Evolutionary conservation across 495 filamentous ascomycete species (phyloP).

Genomic region (Podospora appendiculata): DNA sequence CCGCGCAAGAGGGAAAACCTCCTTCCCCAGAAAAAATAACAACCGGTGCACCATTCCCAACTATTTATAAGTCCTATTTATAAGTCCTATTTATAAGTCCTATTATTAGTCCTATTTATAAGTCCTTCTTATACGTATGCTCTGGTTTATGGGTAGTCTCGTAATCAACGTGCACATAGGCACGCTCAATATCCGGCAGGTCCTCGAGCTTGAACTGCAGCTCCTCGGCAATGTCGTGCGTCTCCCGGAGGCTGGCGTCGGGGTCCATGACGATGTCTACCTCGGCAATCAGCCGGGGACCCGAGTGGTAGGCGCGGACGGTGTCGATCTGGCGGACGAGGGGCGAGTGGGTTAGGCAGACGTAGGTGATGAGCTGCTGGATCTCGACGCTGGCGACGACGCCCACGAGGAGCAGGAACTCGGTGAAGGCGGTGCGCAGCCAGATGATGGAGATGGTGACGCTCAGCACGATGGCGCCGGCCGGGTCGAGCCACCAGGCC

Average conservation of each 20-base stretch:
- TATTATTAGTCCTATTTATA: constrained; percentile 28
- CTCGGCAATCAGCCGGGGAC: constrained; percentile 83
- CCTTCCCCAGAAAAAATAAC: too few species aligned
- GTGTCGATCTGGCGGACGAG: constrained; percentile 81
- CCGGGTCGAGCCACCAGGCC: constrained; percentile 91
- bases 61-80: constrained; percentile 40
- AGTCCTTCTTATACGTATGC: constrained; percentile 48
- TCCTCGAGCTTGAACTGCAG: constrained; percentile 92
- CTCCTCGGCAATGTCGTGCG: constrained; percentile 90
- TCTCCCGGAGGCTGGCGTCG: constrained; percentile 57
- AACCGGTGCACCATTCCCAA: too few species aligned
- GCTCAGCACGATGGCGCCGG: constrained; percentile 82
- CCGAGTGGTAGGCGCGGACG: constrained; percentile 85
- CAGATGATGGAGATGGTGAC: constrained; percentile 68
- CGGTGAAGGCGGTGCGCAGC: constrained; percentile 75
- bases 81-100: too few species aligned
- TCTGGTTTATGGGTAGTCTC: constrained; percentile 93
- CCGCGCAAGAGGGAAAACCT: too few species aligned
- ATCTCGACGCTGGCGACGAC: constrained; percentile 77
- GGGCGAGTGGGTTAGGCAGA: constrained; percentile 88
- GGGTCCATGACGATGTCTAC: constrained; percentile 85
- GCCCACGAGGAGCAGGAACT: constrained; percentile 87
- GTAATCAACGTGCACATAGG: constrained; percentile 96
- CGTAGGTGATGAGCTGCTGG: constrained; percentile 93
- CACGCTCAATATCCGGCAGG: constrained; percentile 84